A percentile compares a stretch with the other conserved stretches of the same genome.
Conservation (phyloP, 495 filamentous ascomycete species). For the Neurospora sp. region DNA sequence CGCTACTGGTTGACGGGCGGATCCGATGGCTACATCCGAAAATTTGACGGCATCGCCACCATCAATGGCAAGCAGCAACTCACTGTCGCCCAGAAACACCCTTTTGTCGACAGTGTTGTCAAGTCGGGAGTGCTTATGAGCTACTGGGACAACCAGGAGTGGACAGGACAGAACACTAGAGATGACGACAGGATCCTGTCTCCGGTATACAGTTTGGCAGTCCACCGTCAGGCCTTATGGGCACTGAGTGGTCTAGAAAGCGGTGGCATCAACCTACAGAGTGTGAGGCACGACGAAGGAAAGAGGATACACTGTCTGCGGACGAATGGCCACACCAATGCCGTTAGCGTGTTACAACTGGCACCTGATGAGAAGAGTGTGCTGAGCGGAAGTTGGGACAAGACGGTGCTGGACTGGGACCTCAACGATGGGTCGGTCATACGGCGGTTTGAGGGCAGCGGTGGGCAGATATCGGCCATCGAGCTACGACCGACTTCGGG, state of each 20-base stretch:
- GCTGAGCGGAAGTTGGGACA: constrained; percentile 94
- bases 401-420: constrained; percentile 89
- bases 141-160: constrained; percentile 87
- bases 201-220: constrained; percentile 87
- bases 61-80: constrained; percentile 90
- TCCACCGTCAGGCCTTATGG: constrained; percentile 85
- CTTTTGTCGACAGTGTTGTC: constrained; percentile 93
- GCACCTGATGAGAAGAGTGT: constrained; percentile 78
- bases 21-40: constrained; percentile 86
- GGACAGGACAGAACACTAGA: constrained; percentile 28
- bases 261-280: constrained; percentile 86
- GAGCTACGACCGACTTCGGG: constrained; percentile 74
- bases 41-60: constrained; percentile 91
- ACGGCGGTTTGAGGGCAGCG: constrained; percentile 63
- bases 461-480: constrained; percentile 77
- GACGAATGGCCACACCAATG: constrained; percentile 67
- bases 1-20: constrained; percentile 92
- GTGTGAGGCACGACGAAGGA: constrained; percentile 91
- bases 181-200: constrained; percentile 52
- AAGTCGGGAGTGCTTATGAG: constrained; percentile 88
- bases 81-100: constrained; percentile 92
- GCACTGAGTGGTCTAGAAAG: constrained; percentile 81
- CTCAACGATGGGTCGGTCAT: constrained; percentile 74
- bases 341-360: constrained; percentile 79
- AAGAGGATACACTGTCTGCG: constrained; percentile 69